These are phyloP conservation scores for Leucosporidium yakuticum DNA, from an alignment of 768 basidiomycete genomes.

Conservation along the genomic window DNA sequence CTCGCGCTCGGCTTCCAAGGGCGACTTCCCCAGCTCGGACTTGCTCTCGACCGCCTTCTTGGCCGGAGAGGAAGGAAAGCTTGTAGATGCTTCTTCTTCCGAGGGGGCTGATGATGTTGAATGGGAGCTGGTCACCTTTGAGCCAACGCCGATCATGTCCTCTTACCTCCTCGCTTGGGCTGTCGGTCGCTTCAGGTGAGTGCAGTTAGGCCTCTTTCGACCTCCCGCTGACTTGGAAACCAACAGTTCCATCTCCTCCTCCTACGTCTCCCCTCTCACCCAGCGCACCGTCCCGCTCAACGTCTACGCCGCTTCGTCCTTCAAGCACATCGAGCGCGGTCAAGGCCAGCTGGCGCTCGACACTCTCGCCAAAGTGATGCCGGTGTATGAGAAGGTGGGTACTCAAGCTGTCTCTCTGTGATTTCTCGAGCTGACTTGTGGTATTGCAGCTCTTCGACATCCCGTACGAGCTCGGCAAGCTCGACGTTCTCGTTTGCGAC, in stretches of 20 bases:
- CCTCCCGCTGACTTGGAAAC: no score
- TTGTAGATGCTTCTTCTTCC: neutral
- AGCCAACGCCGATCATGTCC: conserved; percentile 58
- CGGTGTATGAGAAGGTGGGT: conserved; percentile 64
- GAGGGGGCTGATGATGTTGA: neutral
- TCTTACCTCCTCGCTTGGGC: conserved; percentile 39
- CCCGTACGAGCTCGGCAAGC: conserved; percentile 84
- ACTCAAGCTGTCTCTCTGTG: neutral
- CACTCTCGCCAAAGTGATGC: conserved; percentile 59
- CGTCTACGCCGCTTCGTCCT: conserved; percentile 55
- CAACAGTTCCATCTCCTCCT: conserved; percentile 55
- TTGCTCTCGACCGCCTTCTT: conserved; percentile 37
- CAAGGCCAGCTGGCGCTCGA: conserved; percentile 66
- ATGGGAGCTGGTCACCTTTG: conserved; percentile 80
- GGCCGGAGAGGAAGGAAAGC: conserved; percentile 34
- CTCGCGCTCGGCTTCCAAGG: conserved; percentile 50
- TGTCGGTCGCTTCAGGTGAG: conserved; percentile 57
- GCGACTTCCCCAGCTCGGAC: conserved; percentile 21
- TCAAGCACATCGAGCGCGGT: conserved; percentile 9
- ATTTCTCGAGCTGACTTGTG: neutral
- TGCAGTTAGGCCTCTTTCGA: no score
- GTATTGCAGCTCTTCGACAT: conserved; percentile 68
- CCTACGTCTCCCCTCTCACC: conserved; percentile 70
- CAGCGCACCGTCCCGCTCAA: conserved; percentile 74
- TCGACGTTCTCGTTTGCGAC: conserved; percentile 82